Percentiles rank a stretch among this genome's conserved stretches.
These are phyloP conservation scores for Nemania diffusa DNA, from an alignment of 2,329 filamentous ascomycete genomes.

Conservation along the genomic window DNA sequence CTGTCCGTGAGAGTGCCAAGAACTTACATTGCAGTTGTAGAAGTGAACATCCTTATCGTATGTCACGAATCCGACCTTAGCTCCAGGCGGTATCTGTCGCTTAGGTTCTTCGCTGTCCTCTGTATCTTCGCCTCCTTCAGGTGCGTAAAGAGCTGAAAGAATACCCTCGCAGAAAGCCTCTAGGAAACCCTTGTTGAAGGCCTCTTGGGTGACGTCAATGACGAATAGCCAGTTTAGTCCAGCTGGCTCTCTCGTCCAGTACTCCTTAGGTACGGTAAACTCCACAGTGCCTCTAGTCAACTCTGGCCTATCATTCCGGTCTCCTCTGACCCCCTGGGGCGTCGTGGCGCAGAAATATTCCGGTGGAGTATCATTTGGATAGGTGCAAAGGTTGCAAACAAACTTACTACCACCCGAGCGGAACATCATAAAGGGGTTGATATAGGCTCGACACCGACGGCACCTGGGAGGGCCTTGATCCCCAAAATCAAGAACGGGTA, in stretches of 20 bases:
- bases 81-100: slow-evolving; percentile 75
- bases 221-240: slow-evolving; percentile 89
- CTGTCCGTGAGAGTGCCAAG: neutral
- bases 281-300: slow-evolving; percentile 92
- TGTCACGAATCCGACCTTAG: slow-evolving; percentile 93
- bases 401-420: slow-evolving; percentile 93
- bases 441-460: slow-evolving; percentile 91
- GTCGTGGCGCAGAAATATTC: slow-evolving; percentile 96
- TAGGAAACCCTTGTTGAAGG: slow-evolving; percentile 89
- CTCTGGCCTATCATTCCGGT: slow-evolving; percentile 89
- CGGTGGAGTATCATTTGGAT: slow-evolving; percentile 90
- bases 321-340: slow-evolving; percentile 85
- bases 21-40: slow-evolving; percentile 86
- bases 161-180: slow-evolving; percentile 93
- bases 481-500: slow-evolving; percentile 95
- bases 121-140: slow-evolving; percentile 63
- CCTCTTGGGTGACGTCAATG: slow-evolving; percentile 92
- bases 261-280: slow-evolving; percentile 96
- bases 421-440: slow-evolving; percentile 99
- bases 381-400: slow-evolving; percentile 97
- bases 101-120: slow-evolving; percentile 64
- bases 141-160: slow-evolving; percentile 82
- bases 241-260: slow-evolving; percentile 95
- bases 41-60: slow-evolving; percentile 98
- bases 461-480: slow-evolving; percentile 90